Evolutionary conservation across 83 land plant genomes (phyloP), one percentile per base, ranked within the genome.

Genomic region (Isoetes engelmannii): DNA sequence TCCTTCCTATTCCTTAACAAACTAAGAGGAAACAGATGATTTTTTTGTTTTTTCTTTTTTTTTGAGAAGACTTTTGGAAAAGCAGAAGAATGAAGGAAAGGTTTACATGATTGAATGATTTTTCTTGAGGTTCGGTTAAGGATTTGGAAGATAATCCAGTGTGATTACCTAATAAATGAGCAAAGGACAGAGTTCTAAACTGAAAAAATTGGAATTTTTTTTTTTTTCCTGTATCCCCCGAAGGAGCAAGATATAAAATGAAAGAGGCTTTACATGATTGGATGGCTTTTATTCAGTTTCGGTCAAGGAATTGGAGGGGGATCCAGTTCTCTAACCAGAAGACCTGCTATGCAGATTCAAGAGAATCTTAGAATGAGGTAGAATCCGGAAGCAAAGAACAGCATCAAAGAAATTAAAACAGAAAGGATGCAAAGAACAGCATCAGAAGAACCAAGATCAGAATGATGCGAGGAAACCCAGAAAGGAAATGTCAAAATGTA

Each of bases 51-150:
- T n/a, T n/a, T n/a, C n/a, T n/a, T n/a, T 28, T 28, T 28, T 28
- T 28, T 28, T 28, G 37, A 28, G 37, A 28, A 28, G 37, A 0
- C 2, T 28, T 28, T 28, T 28, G 37, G 37, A 28, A 28, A 2
- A 28, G 37, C 37, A 28, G 37, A 28, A 28, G 37, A 28, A 28
- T 28, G 37, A 28, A 28, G 37, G 37, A 28, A 28, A 2, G 2
- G 37, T 59, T 59, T 59, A 59, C 62, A 59, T 59, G 62, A 59
- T 59, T 59, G 12, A 59, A 18, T 18, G 62, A 18, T 18, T 59
- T 59, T 59, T 59, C 19, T 59, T 18, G 62, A 59, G 62, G 19
- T 59, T 20, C 28, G 62, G 28, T 4, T 18, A 59, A 59, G 62
- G 62, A 12, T 18, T 20, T 37, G 8, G 62, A 19, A 59, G 55